Evolutionary conservation across 2,329 filamentous ascomycete genomes (phyloP).

Genomic region (Drechslerella dactyloides): DNA sequence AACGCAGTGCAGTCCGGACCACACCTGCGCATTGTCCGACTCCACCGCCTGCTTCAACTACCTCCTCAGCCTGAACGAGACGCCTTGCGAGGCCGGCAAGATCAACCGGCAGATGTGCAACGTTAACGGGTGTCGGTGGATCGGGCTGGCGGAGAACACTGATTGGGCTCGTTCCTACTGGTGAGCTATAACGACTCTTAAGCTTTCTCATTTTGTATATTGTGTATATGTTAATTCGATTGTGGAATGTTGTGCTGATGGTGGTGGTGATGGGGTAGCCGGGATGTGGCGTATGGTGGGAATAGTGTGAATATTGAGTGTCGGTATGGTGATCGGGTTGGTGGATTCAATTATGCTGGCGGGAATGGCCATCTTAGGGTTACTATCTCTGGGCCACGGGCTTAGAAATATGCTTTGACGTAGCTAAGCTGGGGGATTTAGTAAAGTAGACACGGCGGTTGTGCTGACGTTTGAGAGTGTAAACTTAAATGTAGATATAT

Average conservation of each 20-base stretch:
- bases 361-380: conserved; percentile 20
- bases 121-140: conserved; percentile 13
- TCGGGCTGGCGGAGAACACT: conserved; percentile 11
- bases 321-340: conserved; percentile 3
- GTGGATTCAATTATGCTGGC: conserved; percentile 18
- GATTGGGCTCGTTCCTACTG: background rate
- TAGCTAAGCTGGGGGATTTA: no score
- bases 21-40: background rate
- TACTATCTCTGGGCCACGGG: conserved; percentile 2
- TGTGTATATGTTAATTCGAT: background rate
- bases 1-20: background rate
- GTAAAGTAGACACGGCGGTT: no score
- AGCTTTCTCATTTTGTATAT: no score
- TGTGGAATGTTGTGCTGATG: background rate
- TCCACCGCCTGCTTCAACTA: conserved; percentile 28
- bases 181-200: conserved; percentile 5
- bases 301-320: conserved; percentile 9
- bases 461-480: background rate
- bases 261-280: background rate
- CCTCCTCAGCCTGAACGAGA: conserved; percentile 13
- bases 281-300: conserved; percentile 16
- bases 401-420: no score
- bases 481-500: background rate
- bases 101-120: conserved; percentile 9
- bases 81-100: background rate